Evolutionary conservation across 495 filamentous ascomycete genomes (phyloP).

Genomic region (Aspergillus panamensis): DNA sequence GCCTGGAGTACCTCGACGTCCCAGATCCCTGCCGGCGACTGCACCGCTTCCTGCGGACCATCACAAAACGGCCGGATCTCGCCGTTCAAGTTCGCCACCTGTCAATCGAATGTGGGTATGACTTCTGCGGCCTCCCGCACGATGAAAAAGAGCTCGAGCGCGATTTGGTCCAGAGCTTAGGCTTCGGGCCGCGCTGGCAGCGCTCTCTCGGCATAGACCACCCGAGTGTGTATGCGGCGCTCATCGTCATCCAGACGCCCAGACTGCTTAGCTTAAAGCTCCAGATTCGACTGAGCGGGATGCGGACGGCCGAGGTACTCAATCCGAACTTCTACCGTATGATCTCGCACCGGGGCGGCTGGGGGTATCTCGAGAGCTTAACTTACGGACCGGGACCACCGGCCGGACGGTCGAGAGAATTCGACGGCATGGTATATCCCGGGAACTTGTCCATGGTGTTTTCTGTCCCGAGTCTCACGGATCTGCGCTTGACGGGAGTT

Average conservation of each 20-base stretch:
- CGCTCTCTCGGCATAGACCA: background rate
- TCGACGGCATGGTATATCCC: background rate
- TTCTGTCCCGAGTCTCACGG: background rate
- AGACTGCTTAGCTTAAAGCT: background rate
- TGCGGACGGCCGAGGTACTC: background rate
- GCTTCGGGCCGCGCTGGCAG: background rate
- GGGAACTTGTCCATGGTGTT: background rate
- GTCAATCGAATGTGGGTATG: conserved; percentile 1
- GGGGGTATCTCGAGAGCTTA: background rate
- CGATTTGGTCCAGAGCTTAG: background rate
- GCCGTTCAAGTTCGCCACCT: background rate
- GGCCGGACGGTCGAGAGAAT: background rate
- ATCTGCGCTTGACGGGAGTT: background rate
- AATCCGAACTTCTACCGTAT: background rate
- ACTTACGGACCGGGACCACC: background rate
- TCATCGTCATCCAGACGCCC: background rate
- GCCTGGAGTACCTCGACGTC: background rate
- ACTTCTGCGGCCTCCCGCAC: background rate
- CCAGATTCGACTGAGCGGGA: background rate
- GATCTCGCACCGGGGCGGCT: background rate
- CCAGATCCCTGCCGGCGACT: background rate
- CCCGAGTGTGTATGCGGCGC: background rate
- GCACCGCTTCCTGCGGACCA: background rate
- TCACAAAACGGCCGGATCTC: background rate
- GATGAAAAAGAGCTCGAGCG: background rate